Percentiles rank a stretch among this genome's conserved stretches.
Conservation (phyloP, 805 yeast species). For the Ogataea angusta region DNA sequence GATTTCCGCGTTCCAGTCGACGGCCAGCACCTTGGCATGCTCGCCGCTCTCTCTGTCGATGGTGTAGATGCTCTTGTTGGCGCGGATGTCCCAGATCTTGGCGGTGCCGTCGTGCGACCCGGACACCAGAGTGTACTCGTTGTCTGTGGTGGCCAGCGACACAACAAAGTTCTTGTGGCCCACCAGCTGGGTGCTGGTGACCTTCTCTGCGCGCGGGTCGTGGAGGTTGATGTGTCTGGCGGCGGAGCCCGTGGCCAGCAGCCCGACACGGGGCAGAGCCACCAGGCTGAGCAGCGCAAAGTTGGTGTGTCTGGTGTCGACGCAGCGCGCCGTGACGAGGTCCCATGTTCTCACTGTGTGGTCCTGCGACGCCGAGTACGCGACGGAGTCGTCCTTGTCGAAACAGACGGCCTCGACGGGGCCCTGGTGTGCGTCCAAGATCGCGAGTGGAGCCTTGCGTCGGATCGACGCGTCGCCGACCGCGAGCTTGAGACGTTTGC, state of each 20-base stretch:
- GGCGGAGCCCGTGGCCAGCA: slow-evolving; percentile 90
- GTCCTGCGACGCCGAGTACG: slow-evolving; percentile 92
- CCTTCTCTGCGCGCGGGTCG: slow-evolving; percentile 79
- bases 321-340: slow-evolving; percentile 76
- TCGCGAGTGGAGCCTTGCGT: slow-evolving; percentile 77
- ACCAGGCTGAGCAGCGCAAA: slow-evolving; percentile 77
- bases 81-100: slow-evolving; percentile 92
- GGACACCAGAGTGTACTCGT: slow-evolving; percentile 78
- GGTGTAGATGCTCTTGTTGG: slow-evolving; percentile 77
- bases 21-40: slow-evolving; percentile 74
- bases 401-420: slow-evolving; percentile 86
- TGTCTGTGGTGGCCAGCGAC: slow-evolving; percentile 69
- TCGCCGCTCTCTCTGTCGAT: slow-evolving; percentile 66
- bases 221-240: slow-evolving; percentile 96
- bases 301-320: slow-evolving; percentile 85
- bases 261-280: slow-evolving; percentile 61
- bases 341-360: slow-evolving; percentile 97
- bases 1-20: slow-evolving; percentile 73
- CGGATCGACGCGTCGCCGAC: slow-evolving; percentile 69
- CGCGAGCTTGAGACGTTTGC: slow-evolving; percentile 82
- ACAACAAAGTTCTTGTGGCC: slow-evolving; percentile 95
- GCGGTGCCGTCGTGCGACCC: slow-evolving; percentile 97
- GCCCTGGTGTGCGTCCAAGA: slow-evolving; percentile 75
- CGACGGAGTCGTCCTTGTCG: slow-evolving; percentile 77
- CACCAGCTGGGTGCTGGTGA: slow-evolving; percentile 65